A percentile compares a stretch with the other conserved stretches of the same genome.
These are phyloP conservation scores for Phytophthora litchii DNA, from an alignment of 352 stramenopile genomes.

Conservation along the genomic window DNA sequence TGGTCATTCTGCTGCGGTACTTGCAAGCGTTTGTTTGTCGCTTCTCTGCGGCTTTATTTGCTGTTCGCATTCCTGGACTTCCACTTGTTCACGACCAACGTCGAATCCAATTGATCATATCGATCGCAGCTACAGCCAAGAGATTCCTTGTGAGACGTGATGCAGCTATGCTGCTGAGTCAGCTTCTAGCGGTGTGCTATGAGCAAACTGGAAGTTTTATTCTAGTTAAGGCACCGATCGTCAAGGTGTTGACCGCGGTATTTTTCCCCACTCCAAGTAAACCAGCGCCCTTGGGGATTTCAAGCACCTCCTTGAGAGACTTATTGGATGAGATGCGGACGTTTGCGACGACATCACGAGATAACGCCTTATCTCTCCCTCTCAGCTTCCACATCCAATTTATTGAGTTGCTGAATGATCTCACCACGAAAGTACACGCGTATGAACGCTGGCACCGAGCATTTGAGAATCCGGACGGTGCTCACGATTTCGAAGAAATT, in stretches of 20 bases:
- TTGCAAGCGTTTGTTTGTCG: conserved; percentile 51
- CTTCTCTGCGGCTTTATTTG: conserved; percentile 66
- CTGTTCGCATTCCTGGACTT: conserved; percentile 47
- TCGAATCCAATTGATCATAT: conserved; percentile 52
- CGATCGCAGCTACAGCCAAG: conserved; percentile 51
- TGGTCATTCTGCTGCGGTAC: conserved; percentile 56
- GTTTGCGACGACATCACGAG: conserved; percentile 24
- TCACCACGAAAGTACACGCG: conserved; percentile 60
- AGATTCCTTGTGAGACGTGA: conserved; percentile 33
- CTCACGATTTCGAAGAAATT: conserved; percentile 63
- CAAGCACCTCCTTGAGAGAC: conserved; percentile 43
- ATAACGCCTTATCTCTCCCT: conserved; percentile 16
- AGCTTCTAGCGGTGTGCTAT: conserved; percentile 58
- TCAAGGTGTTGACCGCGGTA: conserved; percentile 49
- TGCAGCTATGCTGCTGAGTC: conserved; percentile 50
- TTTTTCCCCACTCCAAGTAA: conserved; percentile 44
- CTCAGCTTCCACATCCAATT: conserved; percentile 55
- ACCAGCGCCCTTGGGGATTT: conserved; percentile 4
- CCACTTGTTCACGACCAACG: conserved; percentile 59
- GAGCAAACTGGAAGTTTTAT: conserved; percentile 69
- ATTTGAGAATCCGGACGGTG: conserved; percentile 24
- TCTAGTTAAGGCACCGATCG: conserved; percentile 50
- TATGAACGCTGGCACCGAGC: conserved; percentile 62
- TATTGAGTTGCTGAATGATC: conserved; percentile 49
- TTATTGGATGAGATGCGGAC: conserved; percentile 63